phyloP scores from a whole-genome alignment of 2,329 filamentous ascomycete species.

The Penicillium crustosum region DNA sequence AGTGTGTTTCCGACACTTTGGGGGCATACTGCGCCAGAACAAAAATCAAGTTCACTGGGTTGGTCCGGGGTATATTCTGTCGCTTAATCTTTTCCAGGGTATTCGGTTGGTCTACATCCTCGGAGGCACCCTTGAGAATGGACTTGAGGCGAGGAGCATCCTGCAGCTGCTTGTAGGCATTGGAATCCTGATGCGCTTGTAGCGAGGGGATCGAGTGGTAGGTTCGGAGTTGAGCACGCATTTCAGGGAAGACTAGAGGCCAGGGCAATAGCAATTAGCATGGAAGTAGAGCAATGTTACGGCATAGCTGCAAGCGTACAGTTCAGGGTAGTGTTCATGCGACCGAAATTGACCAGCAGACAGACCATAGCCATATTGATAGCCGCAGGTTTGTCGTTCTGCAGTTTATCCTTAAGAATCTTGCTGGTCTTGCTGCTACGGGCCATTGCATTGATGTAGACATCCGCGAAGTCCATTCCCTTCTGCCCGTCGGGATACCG shows the following conservation, averaged over 20 bases:
- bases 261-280: constrained; percentile 7
- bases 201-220: constrained; percentile 97
- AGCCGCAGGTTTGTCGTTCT: constrained; percentile 86
- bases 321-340: constrained; percentile 98
- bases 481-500: constrained; percentile 83
- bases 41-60: constrained; percentile 96
- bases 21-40: constrained; percentile 85
- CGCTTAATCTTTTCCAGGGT: constrained; percentile 80
- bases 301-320: constrained; percentile 59
- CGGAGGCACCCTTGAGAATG: constrained; percentile 92
- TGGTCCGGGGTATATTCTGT: constrained; percentile 71
- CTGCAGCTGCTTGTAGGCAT: constrained; percentile 96
- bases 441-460: constrained; percentile 98
- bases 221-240: constrained; percentile 94
- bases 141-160: constrained; percentile 95
- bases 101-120: constrained; percentile 82
- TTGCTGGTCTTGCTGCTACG: constrained; percentile 99
- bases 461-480: constrained; percentile 78
- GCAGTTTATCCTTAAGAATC: constrained; percentile 92
- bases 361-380: constrained; percentile 99
- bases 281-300: neutral
- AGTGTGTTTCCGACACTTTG: constrained; percentile 91
- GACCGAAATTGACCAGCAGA: constrained; percentile 89
- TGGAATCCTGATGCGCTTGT: constrained; percentile 90
- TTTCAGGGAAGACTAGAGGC: constrained; percentile 86